These are phyloP conservation scores for Mortierella sp. DNA, from an alignment of 371 early-diverging fungal genomes.

Conservation along the genomic window DNA sequence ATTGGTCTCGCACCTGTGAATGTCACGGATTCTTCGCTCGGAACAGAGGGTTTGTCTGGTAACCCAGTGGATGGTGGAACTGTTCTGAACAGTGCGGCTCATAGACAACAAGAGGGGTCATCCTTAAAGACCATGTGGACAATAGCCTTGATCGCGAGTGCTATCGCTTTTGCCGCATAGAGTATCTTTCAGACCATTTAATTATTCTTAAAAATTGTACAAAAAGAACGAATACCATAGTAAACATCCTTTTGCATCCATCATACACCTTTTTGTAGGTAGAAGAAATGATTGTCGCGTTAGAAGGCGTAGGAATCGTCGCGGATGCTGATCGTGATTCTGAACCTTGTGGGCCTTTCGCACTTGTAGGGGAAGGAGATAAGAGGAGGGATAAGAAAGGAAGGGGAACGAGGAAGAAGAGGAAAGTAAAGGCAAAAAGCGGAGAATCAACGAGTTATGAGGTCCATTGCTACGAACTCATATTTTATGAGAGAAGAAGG, in stretches of 20 bases:
- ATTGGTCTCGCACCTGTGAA: conserved; percentile 47
- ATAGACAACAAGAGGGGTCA: not conserved
- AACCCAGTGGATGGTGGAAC: conserved; percentile 39
- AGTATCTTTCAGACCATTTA: not conserved
- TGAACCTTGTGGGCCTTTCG: not conserved
- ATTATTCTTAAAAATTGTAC: not conserved
- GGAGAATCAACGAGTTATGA: not conserved
- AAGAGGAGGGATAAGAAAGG: not conserved
- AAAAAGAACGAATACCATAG: not conserved
- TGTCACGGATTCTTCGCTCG: conserved; percentile 23
- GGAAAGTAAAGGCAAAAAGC: too few relatives aligned
- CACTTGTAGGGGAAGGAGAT: not conserved
- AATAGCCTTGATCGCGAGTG: not conserved
- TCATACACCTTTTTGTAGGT: not conserved
- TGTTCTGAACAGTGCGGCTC: not conserved
- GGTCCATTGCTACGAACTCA: not conserved
- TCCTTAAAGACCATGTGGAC: not conserved
- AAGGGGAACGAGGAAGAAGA: not conserved
- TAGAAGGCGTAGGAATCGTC: not conserved
- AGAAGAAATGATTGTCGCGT: not conserved
- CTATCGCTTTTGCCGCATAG: not conserved
- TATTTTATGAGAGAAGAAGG: not conserved
- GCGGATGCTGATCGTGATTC: not conserved
- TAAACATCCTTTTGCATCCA: not conserved
- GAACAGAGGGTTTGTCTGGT: conserved; percentile 49